Conservation (phyloP, 2,329 filamentous ascomycete species). For the Penicillium sp. region DNA sequence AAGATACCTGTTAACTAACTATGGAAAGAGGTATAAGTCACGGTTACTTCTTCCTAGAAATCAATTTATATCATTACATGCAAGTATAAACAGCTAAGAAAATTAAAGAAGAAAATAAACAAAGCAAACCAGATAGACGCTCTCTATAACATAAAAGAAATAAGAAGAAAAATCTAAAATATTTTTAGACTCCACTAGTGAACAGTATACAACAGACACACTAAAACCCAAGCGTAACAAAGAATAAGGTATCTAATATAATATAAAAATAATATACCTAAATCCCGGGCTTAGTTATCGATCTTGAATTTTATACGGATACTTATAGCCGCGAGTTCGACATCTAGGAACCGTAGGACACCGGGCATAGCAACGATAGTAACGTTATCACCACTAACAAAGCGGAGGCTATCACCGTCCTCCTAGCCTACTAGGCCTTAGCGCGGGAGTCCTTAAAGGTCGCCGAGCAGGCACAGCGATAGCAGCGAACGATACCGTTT, state of each 20-base stretch:
- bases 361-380: slow-evolving; percentile 91
- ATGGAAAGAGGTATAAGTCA: too few species aligned
- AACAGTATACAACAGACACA: neutral
- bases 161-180: slow-evolving; percentile 15
- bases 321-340: slow-evolving; percentile 95
- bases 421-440: slow-evolving; percentile 83
- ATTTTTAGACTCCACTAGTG: slow-evolving; percentile 16
- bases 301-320: slow-evolving; percentile 93
- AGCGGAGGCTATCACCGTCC: slow-evolving; percentile 83
- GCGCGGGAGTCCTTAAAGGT: slow-evolving; percentile 71
- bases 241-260: neutral
- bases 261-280: neutral
- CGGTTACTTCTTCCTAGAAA: neutral
- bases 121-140: slow-evolving; percentile 28
- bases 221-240: neutral
- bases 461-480: slow-evolving; percentile 74
- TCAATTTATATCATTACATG: slow-evolving; percentile 16
- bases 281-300: slow-evolving; percentile 45
- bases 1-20: too few species aligned
- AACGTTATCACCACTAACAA: slow-evolving; percentile 87
- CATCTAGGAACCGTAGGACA: slow-evolving; percentile 90
- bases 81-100: slow-evolving; percentile 18
- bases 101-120: slow-evolving; percentile 23
- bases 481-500: slow-evolving; percentile 73
- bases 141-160: slow-evolving; percentile 34